Evolutionary conservation across 257 asterid genomes (phyloP).

Genomic region (Plantago ovata): DNA sequence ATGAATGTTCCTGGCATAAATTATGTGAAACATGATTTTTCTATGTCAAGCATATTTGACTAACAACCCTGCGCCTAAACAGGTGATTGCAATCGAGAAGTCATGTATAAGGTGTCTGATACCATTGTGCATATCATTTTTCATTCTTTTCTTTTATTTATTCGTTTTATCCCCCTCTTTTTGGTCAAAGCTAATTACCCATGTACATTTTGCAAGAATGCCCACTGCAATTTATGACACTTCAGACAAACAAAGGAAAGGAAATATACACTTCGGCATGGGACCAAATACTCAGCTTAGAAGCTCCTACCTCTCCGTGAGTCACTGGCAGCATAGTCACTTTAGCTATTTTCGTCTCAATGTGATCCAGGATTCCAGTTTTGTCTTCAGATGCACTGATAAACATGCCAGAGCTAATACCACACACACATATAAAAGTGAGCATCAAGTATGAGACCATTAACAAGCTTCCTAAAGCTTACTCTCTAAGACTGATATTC

Average conservation of each 20-base stretch:
- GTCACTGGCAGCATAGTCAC: conserved; percentile 65
- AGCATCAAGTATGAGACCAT: conserved; percentile 3
- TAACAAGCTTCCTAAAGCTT: conserved; percentile 12
- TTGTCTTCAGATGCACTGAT: conserved; percentile 79
- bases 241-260: not conserved
- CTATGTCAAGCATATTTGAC: too few species aligned
- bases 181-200: too few species aligned
- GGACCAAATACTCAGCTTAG: not conserved
- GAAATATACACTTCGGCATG: not conserved
- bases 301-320: conserved; percentile 73
- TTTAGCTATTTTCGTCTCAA: conserved; percentile 82
- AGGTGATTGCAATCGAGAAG: too few species aligned
- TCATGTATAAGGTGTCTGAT: too few species aligned
- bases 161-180: too few species aligned
- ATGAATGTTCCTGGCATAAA: too few species aligned
- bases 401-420: conserved; percentile 78
- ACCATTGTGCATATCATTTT: too few species aligned
- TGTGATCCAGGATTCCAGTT: conserved; percentile 55
- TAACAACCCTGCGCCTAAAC: too few species aligned
- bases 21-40: too few species aligned
- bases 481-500: conserved; percentile 8
- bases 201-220: too few species aligned
- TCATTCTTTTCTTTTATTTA: too few species aligned
- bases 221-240: too few species aligned
- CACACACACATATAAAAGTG: conserved; percentile 13